A percentile compares a stretch with the other conserved stretches of the same genome.
phyloP scores from a whole-genome alignment of 176 grass and related monocot species.

The Thinopyrum elongatum region DNA sequence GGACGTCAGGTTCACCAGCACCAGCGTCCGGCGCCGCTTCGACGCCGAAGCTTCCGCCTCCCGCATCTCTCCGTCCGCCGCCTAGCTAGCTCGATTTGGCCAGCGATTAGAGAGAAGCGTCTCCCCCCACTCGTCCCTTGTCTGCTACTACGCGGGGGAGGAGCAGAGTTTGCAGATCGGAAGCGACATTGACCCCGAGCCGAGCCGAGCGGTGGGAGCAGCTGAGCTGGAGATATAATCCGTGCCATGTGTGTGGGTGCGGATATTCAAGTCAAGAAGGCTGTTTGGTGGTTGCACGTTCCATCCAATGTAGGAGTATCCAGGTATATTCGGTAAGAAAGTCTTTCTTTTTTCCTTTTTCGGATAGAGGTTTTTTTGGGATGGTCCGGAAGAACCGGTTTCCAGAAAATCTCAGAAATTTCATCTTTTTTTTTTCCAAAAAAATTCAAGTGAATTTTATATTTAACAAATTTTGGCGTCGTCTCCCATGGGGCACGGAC shows the following conservation, averaged over 20 bases:
- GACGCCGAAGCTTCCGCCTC: background rate
- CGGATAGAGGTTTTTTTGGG: too few relatives aligned
- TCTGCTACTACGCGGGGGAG: background rate
- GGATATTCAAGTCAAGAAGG: background rate
- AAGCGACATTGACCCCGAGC: background rate
- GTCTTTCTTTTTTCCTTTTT: too few relatives aligned
- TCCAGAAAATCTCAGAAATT: too few relatives aligned
- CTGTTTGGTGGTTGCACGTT: background rate
- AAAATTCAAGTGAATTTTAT: too few relatives aligned
- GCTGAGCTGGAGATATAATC: background rate
- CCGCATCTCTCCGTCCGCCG: background rate
- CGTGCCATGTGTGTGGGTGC: background rate
- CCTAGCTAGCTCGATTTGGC: background rate
- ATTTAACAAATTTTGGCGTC: too few relatives aligned
- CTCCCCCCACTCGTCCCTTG: background rate
- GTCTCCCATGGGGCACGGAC: too few relatives aligned
- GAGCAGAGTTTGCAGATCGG: background rate
- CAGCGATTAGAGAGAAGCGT: too few relatives aligned
- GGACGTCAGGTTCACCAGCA: conserved; percentile 76
- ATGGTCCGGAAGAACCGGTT: too few relatives aligned
- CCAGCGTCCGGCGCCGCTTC: conserved; percentile 60
- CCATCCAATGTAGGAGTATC: too few relatives aligned
- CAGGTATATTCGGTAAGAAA: too few relatives aligned
- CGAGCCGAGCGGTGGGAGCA: too few relatives aligned
- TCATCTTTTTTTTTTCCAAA: too few relatives aligned